These are phyloP conservation scores for Penicillium sp. DNA, from an alignment of 2,329 filamentous ascomycete genomes.

Conservation along the genomic window DNA sequence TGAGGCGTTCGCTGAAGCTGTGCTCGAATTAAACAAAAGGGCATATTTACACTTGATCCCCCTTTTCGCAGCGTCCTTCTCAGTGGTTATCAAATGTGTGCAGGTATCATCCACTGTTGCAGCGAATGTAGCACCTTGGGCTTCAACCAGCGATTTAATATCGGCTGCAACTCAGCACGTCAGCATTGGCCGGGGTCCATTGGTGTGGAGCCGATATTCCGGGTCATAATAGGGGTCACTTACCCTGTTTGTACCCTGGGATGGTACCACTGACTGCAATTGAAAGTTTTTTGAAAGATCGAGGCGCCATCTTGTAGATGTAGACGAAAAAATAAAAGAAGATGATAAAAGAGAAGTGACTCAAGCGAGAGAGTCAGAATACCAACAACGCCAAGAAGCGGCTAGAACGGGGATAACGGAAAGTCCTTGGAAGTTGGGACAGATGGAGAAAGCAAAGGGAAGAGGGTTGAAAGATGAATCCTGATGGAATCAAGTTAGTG, in stretches of 20 bases:
- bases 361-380: not conserved
- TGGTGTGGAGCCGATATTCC: not conserved
- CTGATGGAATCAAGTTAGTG: not conserved
- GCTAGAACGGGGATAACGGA: not conserved
- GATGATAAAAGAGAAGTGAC: not conserved
- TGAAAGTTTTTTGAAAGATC: slow-evolving; percentile 31
- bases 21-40: not conserved
- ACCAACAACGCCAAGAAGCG: not conserved
- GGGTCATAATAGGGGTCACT: slow-evolving; percentile 6
- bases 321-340: not conserved
- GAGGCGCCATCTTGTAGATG: slow-evolving; percentile 22
- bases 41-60: slow-evolving; percentile 34
- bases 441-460: not conserved
- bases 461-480: not conserved
- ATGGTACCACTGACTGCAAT: slow-evolving; percentile 64
- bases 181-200: not conserved
- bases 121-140: slow-evolving; percentile 35
- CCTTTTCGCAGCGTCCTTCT: slow-evolving; percentile 38
- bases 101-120: slow-evolving; percentile 30
- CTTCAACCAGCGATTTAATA: slow-evolving; percentile 34
- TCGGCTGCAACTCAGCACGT: slow-evolving; percentile 22
- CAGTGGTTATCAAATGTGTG: slow-evolving; percentile 41
- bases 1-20: not conserved
- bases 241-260: slow-evolving; percentile 53
- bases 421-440: no score